phyloP scores from a whole-genome alignment of 2,329 filamentous ascomycete species.

The Penicillium sp. region DNA sequence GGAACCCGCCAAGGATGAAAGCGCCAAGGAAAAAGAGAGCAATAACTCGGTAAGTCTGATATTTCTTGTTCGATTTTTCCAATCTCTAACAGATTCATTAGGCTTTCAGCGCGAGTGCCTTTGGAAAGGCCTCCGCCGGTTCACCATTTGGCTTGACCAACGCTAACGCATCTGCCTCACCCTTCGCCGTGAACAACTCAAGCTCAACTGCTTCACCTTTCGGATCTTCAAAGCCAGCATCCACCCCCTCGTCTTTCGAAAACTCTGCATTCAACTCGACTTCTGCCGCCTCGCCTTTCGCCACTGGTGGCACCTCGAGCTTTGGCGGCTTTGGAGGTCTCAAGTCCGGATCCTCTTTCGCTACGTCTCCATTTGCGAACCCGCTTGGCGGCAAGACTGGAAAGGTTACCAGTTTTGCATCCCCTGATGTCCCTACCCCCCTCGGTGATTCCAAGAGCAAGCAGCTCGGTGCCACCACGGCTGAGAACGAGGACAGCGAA shows the following conservation, averaged over 20 bases:
- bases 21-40: constrained; percentile 42
- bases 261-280: background rate
- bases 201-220: background rate
- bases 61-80: background rate
- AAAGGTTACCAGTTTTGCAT: constrained; percentile 69
- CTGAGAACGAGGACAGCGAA: constrained; percentile 47
- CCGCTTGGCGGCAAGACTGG: constrained; percentile 43
- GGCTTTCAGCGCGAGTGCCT: constrained; percentile 39
- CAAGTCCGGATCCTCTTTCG: constrained; percentile 27
- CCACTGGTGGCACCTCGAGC: constrained; percentile 38
- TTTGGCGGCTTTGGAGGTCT: constrained; percentile 42
- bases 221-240: background rate
- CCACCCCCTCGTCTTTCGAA: constrained; percentile 1
- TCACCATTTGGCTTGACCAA: background rate
- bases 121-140: constrained; percentile 39
- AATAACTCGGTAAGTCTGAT: constrained; percentile 26
- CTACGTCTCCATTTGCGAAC: constrained; percentile 40
- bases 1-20: constrained; percentile 32
- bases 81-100: constrained; percentile 12
- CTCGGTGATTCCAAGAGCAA: constrained; percentile 49
- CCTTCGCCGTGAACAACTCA: background rate
- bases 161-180: background rate
- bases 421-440: constrained; percentile 53
- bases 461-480: constrained; percentile 74
- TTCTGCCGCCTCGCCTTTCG: constrained; percentile 44